These are phyloP conservation scores for Klebsormidium nitens DNA, from an alignment of 139 green algal species.

Conservation along the genomic window DNA sequence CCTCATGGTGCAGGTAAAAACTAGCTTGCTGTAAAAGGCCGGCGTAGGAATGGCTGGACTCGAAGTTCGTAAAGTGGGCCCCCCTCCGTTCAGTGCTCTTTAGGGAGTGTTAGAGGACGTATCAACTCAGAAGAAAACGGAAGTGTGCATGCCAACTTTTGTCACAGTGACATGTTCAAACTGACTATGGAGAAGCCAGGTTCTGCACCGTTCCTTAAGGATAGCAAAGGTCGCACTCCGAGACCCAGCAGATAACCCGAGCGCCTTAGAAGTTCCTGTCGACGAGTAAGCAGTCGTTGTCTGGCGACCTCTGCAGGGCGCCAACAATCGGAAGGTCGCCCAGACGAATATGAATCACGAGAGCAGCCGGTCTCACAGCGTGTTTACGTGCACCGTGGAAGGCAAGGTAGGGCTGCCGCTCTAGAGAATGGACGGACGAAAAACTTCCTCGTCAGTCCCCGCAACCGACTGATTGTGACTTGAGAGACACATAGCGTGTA, in stretches of 20 bases:
- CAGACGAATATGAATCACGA: conserved; percentile 83
- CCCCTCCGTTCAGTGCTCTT: background rate
- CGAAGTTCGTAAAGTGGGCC: background rate
- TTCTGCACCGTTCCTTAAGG: conserved; percentile 17
- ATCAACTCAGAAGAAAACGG: background rate
- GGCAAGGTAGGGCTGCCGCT: conserved; percentile 26
- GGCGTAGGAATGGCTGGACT: background rate
- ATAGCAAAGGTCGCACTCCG: too few relatives aligned
- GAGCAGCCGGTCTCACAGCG: conserved; percentile 77
- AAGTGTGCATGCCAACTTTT: background rate
- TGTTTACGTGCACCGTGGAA: conserved; percentile 66
- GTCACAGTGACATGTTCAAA: too few relatives aligned
- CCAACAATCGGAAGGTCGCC: conserved; percentile 61
- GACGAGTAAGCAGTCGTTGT: background rate
- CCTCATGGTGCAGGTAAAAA: conserved; percentile 11
- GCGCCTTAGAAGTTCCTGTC: too few relatives aligned
- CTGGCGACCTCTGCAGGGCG: conserved; percentile 41
- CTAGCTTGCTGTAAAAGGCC: too few relatives aligned
- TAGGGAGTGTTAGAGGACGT: background rate
- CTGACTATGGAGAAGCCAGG: too few relatives aligned
- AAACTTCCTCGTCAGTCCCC: too few relatives aligned
- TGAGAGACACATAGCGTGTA: too few relatives aligned
- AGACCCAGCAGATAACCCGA: too few relatives aligned
- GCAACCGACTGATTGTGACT: too few relatives aligned
- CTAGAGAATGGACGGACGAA: too few relatives aligned